Evolutionary conservation across 1,139 yeast species (phyloP).

Genomic region (Candida sp.): DNA sequence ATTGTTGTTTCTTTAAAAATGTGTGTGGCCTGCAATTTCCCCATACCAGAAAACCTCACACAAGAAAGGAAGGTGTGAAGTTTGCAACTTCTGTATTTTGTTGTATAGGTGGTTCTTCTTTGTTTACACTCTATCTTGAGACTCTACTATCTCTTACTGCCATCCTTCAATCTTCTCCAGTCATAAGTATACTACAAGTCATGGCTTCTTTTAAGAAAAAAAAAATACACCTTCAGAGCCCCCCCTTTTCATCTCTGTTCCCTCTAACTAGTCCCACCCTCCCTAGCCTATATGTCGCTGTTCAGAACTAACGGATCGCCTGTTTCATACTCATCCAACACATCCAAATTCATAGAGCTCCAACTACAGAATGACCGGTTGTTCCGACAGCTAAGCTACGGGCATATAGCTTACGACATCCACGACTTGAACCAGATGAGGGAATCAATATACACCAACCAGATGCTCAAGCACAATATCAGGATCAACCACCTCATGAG

Average conservation of each 20-base stretch:
- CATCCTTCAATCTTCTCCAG: background rate
- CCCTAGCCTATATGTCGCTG: background rate
- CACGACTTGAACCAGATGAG: background rate
- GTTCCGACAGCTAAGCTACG: conserved; percentile 4
- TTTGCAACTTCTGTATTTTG: conserved; percentile 2
- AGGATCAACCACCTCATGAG: background rate
- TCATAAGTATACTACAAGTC: background rate
- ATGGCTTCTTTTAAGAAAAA: background rate
- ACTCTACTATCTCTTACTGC: too few relatives aligned
- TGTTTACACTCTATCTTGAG: background rate
- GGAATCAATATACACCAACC: background rate
- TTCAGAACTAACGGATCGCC: background rate
- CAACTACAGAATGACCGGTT: conserved; percentile 2
- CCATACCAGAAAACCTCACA: background rate
- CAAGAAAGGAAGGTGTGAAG: background rate
- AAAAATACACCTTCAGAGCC: background rate
- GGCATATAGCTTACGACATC: conserved; percentile 1
- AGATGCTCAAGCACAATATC: conserved; percentile 1
- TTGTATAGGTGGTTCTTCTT: background rate
- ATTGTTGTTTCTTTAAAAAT: background rate
- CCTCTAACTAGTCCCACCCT: background rate
- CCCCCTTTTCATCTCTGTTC: background rate
- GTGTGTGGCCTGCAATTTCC: background rate
- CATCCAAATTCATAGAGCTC: background rate
- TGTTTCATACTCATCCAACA: background rate